Conservation (phyloP, 495 filamentous ascomycete species). For the Hypoxylon subgilvum region DNA sequence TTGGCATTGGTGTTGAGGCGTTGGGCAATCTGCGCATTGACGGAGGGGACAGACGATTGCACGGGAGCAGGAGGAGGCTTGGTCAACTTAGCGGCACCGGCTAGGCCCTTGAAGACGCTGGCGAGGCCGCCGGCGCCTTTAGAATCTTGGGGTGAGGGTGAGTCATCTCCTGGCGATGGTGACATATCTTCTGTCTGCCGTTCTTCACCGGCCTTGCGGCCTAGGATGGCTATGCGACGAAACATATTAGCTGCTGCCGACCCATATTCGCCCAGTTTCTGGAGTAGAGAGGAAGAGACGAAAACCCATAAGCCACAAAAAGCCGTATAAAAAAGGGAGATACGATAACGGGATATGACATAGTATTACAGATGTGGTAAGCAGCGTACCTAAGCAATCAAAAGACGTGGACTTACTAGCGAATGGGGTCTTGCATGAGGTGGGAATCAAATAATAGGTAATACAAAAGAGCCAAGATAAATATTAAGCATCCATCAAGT, state of each 20-base stretch:
- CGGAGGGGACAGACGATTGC: constrained; percentile 38
- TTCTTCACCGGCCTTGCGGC: constrained; percentile 50
- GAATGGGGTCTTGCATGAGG: constrained; percentile 40
- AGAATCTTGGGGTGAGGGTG: constrained; percentile 54
- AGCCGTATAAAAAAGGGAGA: not conserved
- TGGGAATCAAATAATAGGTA: constrained; percentile 24
- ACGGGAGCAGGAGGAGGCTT: constrained; percentile 50
- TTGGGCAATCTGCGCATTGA: constrained; percentile 43
- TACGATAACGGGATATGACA: constrained; percentile 25
- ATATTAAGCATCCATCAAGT: constrained; percentile 25
- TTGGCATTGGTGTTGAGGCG: constrained; percentile 40
- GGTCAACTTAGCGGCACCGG: constrained; percentile 50
- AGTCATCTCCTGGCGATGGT: constrained; percentile 61
- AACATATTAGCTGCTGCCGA: constrained; percentile 49
- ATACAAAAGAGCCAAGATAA: constrained; percentile 31
- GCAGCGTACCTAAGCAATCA: constrained; percentile 28
- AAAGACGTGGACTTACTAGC: constrained; percentile 34
- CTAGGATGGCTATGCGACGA: constrained; percentile 52
- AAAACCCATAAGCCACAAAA: constrained; percentile 8
- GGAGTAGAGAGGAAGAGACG: not conserved
- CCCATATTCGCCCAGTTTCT: constrained; percentile 3
- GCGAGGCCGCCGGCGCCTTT: constrained; percentile 57
- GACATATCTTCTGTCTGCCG: constrained; percentile 55
- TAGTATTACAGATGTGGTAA: constrained; percentile 16
- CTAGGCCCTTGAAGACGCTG: constrained; percentile 62